Conservation (phyloP, 2,329 filamentous ascomycete species). For the Zymoseptoria crescenta region DNA sequence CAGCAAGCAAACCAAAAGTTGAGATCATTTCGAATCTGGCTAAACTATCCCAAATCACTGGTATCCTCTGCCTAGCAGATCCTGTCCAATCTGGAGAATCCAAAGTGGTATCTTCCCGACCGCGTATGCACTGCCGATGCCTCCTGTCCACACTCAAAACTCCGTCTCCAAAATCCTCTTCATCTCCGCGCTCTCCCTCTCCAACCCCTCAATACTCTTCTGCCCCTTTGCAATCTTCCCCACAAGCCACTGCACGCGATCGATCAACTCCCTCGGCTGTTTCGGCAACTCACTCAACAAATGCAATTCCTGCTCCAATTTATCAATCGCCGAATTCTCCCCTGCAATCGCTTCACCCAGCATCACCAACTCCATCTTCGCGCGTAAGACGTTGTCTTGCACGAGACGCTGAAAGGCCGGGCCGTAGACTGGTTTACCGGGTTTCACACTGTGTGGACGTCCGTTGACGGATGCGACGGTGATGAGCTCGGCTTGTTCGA, state of each 20-base stretch:
- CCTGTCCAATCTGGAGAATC: not conserved
- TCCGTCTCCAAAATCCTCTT: conserved; percentile 62
- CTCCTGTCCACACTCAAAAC: conserved; percentile 28
- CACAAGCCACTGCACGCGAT: conserved; percentile 64
- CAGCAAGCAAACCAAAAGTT: not conserved
- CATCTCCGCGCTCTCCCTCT: conserved; percentile 61
- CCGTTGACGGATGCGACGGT: conserved; percentile 65
- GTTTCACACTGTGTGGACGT: conserved; percentile 66
- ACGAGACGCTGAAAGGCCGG: conserved; percentile 70
- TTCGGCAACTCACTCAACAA: conserved; percentile 63
- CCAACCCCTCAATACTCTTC: conserved; percentile 63
- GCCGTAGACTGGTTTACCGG: conserved; percentile 78
- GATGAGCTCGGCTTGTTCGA: conserved; percentile 82
- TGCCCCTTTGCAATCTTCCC: conserved; percentile 67
- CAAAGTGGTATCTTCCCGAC: not conserved
- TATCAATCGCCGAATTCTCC: conserved; percentile 67
- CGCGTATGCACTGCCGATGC: not conserved
- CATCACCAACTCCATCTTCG: conserved; percentile 61
- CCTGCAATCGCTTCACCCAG: conserved; percentile 61
- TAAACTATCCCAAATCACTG: not conserved
- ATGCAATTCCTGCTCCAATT: conserved; percentile 69
- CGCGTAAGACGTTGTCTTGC: conserved; percentile 62
- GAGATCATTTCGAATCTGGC: not conserved
- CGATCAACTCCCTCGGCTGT: conserved; percentile 59
- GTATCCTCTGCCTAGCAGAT: not conserved